A percentile compares a stretch with the other conserved stretches of the same genome.
phyloP scores from a whole-genome alignment of 352 stramenopile genomes.

The Aphanomyces astaci region DNA sequence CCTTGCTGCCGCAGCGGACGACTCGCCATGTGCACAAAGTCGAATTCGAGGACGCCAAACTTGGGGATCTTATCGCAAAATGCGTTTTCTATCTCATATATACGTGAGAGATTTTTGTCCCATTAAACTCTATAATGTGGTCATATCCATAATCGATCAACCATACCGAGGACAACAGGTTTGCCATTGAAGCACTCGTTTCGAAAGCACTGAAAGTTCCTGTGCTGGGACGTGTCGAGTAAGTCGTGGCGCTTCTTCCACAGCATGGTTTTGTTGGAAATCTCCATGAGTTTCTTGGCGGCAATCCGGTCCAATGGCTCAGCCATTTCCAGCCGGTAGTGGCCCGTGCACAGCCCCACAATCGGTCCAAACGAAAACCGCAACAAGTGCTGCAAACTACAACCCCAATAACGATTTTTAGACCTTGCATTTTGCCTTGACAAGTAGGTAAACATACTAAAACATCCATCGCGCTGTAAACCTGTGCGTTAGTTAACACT shows the following conservation, averaged over 20 bases:
- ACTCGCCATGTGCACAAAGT: constrained; percentile 54
- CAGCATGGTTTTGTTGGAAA: constrained; percentile 67
- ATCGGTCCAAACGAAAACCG: constrained; percentile 51
- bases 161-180: constrained; percentile 37
- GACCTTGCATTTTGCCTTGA: too few species aligned
- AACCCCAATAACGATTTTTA: too few species aligned
- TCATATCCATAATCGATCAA: background rate
- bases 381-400: constrained; percentile 61
- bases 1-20: background rate
- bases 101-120: background rate
- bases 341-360: constrained; percentile 46
- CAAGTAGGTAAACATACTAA: too few species aligned
- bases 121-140: too few species aligned
- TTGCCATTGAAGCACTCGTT: constrained; percentile 71
- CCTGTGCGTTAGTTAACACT: too few species aligned
- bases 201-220: constrained; percentile 66
- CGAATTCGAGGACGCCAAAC: constrained; percentile 67
- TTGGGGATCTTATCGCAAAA: constrained; percentile 61
- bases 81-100: constrained; percentile 14
- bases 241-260: constrained; percentile 50
- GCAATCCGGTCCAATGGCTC: constrained; percentile 58
- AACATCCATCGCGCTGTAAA: too few species aligned
- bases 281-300: constrained; percentile 66
- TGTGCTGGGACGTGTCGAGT: constrained; percentile 68
- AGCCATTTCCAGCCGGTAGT: constrained; percentile 62